These are phyloP conservation scores for Syzygium aqueum DNA, from an alignment of 345 rosid genomes.

Conservation along the genomic window DNA sequence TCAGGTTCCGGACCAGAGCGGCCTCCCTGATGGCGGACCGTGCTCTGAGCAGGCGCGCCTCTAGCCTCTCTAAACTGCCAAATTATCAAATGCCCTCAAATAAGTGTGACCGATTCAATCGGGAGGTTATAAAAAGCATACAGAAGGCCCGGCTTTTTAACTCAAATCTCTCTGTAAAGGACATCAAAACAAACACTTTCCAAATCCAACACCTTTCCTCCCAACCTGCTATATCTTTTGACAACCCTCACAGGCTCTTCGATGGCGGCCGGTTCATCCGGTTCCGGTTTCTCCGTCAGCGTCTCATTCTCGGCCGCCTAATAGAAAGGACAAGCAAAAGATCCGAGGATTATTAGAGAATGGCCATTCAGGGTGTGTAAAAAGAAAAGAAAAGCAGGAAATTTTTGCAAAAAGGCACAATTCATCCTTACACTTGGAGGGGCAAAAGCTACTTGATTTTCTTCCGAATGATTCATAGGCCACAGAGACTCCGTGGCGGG, in stretches of 20 bases:
- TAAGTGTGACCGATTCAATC: background rate
- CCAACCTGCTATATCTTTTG: background rate
- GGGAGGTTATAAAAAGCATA: background rate
- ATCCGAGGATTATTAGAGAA: background rate
- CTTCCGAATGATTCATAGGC: background rate
- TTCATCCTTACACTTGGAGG: background rate
- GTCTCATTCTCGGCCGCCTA: background rate
- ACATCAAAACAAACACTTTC: background rate
- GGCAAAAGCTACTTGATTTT: background rate
- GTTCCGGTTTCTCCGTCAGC: background rate
- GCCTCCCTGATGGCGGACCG: constrained; percentile 26
- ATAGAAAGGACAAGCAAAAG: background rate
- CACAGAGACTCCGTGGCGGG: background rate
- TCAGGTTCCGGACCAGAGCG: constrained; percentile 13
- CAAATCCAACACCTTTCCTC: background rate
- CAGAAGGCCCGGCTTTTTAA: background rate
- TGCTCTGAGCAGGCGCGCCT: constrained; percentile 12
- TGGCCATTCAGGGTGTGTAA: background rate
- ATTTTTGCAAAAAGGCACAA: background rate
- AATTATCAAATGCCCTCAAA: background rate
- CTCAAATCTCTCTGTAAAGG: background rate
- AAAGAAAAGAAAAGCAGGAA: background rate
- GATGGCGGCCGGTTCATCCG: background rate
- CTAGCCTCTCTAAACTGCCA: constrained; percentile 15
- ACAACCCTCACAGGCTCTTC: background rate